Base-by-base conservation (phyloP, 2,329 filamentous ascomycete species). In the Alternaria triticina region DNA sequence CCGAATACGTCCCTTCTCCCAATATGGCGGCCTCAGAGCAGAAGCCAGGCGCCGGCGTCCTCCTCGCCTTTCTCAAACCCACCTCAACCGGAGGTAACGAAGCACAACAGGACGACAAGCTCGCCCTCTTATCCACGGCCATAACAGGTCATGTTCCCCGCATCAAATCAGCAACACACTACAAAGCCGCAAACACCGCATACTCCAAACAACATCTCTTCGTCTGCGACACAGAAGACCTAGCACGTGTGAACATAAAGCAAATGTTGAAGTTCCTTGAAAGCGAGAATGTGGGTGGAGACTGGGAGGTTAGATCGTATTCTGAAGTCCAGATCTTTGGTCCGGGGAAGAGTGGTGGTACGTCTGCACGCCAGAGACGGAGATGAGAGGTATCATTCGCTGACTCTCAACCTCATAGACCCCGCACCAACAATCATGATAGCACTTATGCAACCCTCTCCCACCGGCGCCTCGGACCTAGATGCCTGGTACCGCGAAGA, bases 401-500 rank as follows among this genome's bases (percentile, higher is more conserved):
- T 52, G 5, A 52, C 30, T 1, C 6, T 36, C 12, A 23, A 40
- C 5, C 0, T 17, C 5, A 3, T 25, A 52, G 22, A 46, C 8
- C 15, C 40, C 2, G 47, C 54, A 0, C 2, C 22, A 5, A 59
- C 55, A 0, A 36, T 78, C 15, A 68, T 78, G 9, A 49, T 71
- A 25, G 76, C 74, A 5, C 71, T 72, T 15, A 74, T 79, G 69
- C 68, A 77, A 40, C 73, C 75, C 3, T 20, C 56, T 5, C 51
- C 66, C 5, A 70, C 68, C 7, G 67, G 68, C 3, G 74, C 70
- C 15, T 59, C 43, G 5, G 72, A 78, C 9, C 59, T 78, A 6
- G 74, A 77, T 30, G 65, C 65, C 6, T 77, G 75, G 75, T 78
- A 78, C 47, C 64, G 73, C 6, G 62, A 76, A 23, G 76, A 79